These are phyloP conservation scores for Lunularia cruciata DNA, from an alignment of 225 moss, liverwort and hornwort genomes.

Conservation along the genomic window DNA sequence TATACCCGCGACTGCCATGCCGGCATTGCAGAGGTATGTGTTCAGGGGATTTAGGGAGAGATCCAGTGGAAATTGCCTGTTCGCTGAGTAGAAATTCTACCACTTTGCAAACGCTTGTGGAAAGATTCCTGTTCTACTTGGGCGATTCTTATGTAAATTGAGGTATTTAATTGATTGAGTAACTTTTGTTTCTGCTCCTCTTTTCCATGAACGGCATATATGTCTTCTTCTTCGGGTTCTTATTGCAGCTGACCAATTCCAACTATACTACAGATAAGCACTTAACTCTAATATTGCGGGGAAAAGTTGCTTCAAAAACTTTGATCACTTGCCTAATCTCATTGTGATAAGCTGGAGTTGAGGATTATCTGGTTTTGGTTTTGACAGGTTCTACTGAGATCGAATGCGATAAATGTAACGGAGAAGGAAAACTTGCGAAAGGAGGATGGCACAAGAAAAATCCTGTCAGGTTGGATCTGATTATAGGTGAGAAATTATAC, in stretches of 20 bases:
- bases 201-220: neutral
- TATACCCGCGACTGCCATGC: slow-evolving; percentile 71
- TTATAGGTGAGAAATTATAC: slow-evolving; percentile 84
- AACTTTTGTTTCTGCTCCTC: too few relatives aligned
- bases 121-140: too few relatives aligned
- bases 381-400: slow-evolving; percentile 63
- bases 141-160: too few relatives aligned
- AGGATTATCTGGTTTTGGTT: neutral
- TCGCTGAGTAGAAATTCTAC: too few relatives aligned
- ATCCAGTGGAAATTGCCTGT: too few relatives aligned
- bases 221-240: too few relatives aligned
- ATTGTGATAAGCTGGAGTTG: neutral
- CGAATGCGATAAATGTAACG: slow-evolving; percentile 69
- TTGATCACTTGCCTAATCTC: too few relatives aligned
- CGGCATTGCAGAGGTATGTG: slow-evolving; percentile 68
- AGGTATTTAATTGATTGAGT: too few relatives aligned
- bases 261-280: neutral
- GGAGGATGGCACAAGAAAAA: slow-evolving; percentile 93
- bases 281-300: too few relatives aligned
- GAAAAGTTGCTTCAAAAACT: too few relatives aligned
- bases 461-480: slow-evolving; percentile 64
- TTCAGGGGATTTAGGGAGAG: neutral
- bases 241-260: neutral
- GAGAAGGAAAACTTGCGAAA: slow-evolving; percentile 69
- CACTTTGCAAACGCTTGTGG: too few relatives aligned